Evolutionary conservation across 768 basidiomycete genomes (phyloP).

Genomic region (Boletus tomentosulus): DNA sequence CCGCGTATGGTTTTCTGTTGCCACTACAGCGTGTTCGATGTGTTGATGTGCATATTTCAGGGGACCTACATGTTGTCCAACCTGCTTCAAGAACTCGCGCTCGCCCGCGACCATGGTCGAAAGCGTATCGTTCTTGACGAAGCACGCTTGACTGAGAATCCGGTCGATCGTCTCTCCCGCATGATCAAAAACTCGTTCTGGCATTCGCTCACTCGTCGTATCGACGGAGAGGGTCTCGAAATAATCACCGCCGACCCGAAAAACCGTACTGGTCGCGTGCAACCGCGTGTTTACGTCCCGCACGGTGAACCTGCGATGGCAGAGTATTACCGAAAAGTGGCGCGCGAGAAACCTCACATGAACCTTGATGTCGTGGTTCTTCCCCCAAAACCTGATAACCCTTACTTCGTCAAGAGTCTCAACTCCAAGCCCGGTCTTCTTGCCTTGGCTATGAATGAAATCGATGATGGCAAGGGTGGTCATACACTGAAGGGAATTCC

Average conservation of each 20-base stretch:
- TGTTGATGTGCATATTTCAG: constrained; percentile 36
- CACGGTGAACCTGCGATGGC: constrained; percentile 91
- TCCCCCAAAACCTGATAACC: constrained; percentile 83
- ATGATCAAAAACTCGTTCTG: constrained; percentile 99
- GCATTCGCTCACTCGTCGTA: constrained; percentile 94
- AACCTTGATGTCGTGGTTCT: constrained; percentile 90
- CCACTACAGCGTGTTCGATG: not conserved
- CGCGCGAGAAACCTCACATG: constrained; percentile 88
- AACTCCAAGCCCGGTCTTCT: constrained; percentile 93
- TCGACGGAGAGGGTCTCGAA: constrained; percentile 95
- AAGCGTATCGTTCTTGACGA: constrained; percentile 99
- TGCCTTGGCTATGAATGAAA: constrained; percentile 92
- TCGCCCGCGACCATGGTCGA: constrained; percentile 90
- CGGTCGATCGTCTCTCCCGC: constrained; percentile 91
- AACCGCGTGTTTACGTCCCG: constrained; percentile 93
- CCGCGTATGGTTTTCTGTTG: constrained; percentile 48
- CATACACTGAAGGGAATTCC: constrained; percentile 89
- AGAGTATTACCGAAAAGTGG: constrained; percentile 91
- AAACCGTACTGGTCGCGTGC: constrained; percentile 86
- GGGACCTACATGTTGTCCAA: constrained; percentile 99
- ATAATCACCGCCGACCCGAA: constrained; percentile 98
- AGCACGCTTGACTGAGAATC: constrained; percentile 95
- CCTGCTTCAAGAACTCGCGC: constrained; percentile 95
- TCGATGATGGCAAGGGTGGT: constrained; percentile 73
- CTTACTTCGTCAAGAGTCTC: constrained; percentile 83